Evolutionary conservation across 768 basidiomycete species (phyloP).

Genomic region (Agrocybe praecox): DNA sequence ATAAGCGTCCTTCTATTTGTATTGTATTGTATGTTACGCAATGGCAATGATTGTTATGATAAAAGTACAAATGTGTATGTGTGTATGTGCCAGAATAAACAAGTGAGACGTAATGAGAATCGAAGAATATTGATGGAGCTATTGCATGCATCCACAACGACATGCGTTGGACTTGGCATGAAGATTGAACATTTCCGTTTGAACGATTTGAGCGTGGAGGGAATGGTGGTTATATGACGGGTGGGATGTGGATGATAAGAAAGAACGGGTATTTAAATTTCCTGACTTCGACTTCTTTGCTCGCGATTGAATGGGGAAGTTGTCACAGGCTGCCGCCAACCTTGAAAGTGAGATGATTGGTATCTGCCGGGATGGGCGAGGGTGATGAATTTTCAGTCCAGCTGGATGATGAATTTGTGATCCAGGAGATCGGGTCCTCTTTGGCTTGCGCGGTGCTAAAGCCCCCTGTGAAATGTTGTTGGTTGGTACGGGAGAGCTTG

Average conservation of each 20-base stretch:
- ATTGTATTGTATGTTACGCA: constrained; percentile 6
- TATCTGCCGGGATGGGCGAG: constrained; percentile 46
- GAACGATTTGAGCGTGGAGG: neutral
- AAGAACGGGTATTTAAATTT: constrained; percentile 18
- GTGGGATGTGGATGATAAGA: constrained; percentile 16
- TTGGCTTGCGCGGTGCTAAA: constrained; percentile 12
- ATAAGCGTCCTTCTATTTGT: constrained; percentile 13
- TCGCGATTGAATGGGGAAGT: constrained; percentile 16
- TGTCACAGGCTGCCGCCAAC: constrained; percentile 42
- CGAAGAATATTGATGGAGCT: neutral
- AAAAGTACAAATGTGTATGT: constrained; percentile 14
- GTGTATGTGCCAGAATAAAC: neutral
- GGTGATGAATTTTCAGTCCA: constrained; percentile 44
- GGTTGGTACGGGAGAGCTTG: neutral
- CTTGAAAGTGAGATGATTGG: constrained; percentile 45
- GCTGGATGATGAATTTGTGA: constrained; percentile 21
- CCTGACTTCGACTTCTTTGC: constrained; percentile 12
- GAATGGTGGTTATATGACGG: constrained; percentile 11
- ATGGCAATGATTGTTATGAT: constrained; percentile 6
- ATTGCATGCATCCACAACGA: neutral
- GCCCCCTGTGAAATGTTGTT: constrained; percentile 3
- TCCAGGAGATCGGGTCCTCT: constrained; percentile 18
- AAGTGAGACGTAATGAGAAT: constrained; percentile 1
- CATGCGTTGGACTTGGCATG: neutral
- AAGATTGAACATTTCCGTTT: constrained; percentile 13